phyloP scores from a whole-genome alignment of 257 asterid species.

The Fraxinus quadrangulata region DNA sequence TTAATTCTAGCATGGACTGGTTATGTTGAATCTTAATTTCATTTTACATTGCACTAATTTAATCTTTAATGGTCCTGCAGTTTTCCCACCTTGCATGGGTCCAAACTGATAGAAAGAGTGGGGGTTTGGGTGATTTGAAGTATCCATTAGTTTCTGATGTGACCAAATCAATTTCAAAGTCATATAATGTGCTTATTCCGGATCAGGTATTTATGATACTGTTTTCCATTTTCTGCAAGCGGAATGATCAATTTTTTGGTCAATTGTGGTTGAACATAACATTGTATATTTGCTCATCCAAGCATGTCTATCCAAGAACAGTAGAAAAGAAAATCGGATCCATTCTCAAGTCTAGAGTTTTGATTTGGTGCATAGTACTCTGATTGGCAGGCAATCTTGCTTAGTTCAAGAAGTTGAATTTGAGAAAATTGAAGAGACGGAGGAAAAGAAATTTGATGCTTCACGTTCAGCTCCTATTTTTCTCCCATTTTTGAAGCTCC shows the following conservation, averaged over 20 bases:
- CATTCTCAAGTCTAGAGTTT: neutral
- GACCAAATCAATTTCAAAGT: conserved; percentile 75
- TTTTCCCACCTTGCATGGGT: conserved; percentile 52
- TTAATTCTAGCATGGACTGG: neutral
- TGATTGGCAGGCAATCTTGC: neutral
- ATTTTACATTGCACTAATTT: neutral
- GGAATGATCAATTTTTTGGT: neutral
- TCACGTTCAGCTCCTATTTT: neutral
- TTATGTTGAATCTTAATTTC: neutral
- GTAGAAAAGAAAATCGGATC: neutral
- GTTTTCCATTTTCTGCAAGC: neutral
- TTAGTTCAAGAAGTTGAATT: neutral
- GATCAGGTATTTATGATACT: conserved; percentile 58
- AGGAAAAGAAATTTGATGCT: neutral
- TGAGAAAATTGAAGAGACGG: neutral
- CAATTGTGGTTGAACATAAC: neutral
- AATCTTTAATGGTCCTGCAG: conserved; percentile 32
- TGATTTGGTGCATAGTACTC: neutral
- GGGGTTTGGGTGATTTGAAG: conserved; percentile 86
- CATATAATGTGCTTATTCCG: conserved; percentile 66
- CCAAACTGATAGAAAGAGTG: conserved; percentile 90
- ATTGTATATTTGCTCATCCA: neutral
- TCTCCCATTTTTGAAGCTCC: no score
- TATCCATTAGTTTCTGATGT: conserved; percentile 87
- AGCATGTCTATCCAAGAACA: neutral